Evolutionary conservation across 2,329 filamentous ascomycete genomes (phyloP).

Genomic region (Penicillium glabrum): DNA sequence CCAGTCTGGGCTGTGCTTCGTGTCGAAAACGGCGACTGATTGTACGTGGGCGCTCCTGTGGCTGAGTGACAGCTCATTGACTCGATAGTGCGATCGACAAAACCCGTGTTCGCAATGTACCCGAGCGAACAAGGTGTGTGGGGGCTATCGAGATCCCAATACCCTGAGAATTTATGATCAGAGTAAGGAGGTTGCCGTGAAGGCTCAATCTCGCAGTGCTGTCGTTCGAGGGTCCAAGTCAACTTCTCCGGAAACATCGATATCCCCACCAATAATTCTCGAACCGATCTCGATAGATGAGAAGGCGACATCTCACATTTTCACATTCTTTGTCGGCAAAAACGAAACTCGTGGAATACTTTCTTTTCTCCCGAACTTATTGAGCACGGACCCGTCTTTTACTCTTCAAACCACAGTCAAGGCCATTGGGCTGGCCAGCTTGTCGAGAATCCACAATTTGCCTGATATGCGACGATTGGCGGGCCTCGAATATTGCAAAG

Average conservation of each 20-base stretch:
- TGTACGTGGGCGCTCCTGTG: constrained; percentile 1
- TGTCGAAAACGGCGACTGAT: constrained; percentile 14
- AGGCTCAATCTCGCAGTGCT: constrained; percentile 4
- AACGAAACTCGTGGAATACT: constrained; percentile 5
- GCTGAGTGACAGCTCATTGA: not conserved
- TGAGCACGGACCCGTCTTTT: constrained; percentile 5
- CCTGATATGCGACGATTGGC: constrained; percentile 3
- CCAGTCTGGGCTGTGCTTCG: constrained; percentile 10
- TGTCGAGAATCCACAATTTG: constrained; percentile 5
- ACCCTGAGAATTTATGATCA: constrained; percentile 22
- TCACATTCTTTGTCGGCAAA: constrained; percentile 11
- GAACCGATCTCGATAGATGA: constrained; percentile 7
- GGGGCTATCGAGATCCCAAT: constrained; percentile 20
- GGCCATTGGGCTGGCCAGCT: constrained; percentile 12
- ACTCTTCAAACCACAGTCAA: constrained; percentile 10
- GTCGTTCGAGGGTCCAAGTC: not conserved
- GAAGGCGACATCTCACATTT: constrained; percentile 5
- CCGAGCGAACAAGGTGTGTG: constrained; percentile 15
- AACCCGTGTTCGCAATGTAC: constrained; percentile 23
- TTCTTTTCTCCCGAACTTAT: constrained; percentile 4
- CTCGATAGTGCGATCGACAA: constrained; percentile 21
- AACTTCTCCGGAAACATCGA: not conserved
- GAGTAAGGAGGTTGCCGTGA: constrained; percentile 16
- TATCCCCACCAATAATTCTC: not conserved
- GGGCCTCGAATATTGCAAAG: constrained; percentile 10